A percentile compares a stretch with the other conserved stretches of the same genome.
Conservation (phyloP, 306 rosid genomes). For the Mimosa pudica region DNA sequence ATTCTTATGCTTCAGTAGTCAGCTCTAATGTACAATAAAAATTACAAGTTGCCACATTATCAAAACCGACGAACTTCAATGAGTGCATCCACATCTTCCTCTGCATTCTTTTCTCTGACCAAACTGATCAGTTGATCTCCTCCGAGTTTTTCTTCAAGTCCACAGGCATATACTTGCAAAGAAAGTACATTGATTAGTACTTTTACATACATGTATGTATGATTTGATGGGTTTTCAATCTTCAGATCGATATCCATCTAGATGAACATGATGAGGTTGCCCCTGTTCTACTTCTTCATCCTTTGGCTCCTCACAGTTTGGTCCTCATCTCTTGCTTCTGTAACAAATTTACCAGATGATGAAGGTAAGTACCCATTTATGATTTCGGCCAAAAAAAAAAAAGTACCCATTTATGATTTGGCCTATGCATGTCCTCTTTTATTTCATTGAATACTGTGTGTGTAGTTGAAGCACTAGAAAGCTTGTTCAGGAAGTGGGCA, state of each 20-base stretch:
- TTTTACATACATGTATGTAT: background rate
- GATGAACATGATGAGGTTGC: background rate
- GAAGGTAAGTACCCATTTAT: slow-evolving; percentile 30
- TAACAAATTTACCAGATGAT: slow-evolving; percentile 33
- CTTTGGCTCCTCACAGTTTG: slow-evolving; percentile 2
- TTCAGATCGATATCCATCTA: background rate
- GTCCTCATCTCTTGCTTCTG: slow-evolving; percentile 17
- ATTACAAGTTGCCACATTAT: background rate
- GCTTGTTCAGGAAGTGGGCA: no score
- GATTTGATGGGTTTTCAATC: background rate
- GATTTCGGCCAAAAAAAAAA: no score
- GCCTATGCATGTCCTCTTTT: no score
- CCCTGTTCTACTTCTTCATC: slow-evolving; percentile 12
- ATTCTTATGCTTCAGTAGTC: background rate
- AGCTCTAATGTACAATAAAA: background rate
- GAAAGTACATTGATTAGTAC: background rate
- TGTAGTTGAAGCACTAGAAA: no score
- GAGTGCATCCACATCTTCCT: background rate
- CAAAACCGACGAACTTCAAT: background rate
- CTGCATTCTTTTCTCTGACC: background rate
- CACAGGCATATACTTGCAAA: background rate
- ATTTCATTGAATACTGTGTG: no score
- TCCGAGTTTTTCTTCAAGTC: background rate
- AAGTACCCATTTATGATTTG: no score
- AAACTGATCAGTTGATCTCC: background rate